Evolutionary conservation across 192 early-diverging fungal species (phyloP), one percentile per base, ranked within the genome.

Genomic region (Phlyctochytrium bullatum): DNA sequence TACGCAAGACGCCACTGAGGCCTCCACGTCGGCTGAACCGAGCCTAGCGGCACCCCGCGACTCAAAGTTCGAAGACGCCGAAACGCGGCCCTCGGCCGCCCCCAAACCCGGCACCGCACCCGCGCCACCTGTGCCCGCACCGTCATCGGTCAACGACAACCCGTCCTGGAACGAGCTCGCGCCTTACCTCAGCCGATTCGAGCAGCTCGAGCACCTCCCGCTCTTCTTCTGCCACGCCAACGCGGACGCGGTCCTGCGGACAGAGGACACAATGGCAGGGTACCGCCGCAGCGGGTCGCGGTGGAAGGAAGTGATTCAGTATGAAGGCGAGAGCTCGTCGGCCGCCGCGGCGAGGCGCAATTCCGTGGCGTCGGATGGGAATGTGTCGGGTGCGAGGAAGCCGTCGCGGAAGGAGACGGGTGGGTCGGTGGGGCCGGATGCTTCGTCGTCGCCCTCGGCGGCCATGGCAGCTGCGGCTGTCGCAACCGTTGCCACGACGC

Each of bases 221-320:
- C 62, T 81, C 24, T 79, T 78, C 53, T 81, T 81, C 60, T 76
- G 73, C 61, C 78, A 76, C 28, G 80, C 80, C 32, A 81, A 81
- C 36, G 74, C 73, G 27, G 80, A 81, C 36, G 68, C 56, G 14
- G 69, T 81, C 24, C 62, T 81, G 29, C 34, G 74, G 28, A 62
- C 62, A 51, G 68, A 70, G 34, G 80, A 81, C 58, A 60, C 68
- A 20, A 34, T 78, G 65, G 72, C 72, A 10, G 80, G 80, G 16
- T 81, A 76, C 59, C 36, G 56, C 0, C 73, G 72, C 12, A 67
- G 63, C 52, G 65, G 64, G 0, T 76, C 73, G 27, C 29, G 36
- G 25, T 81, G 80, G 80, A 78, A 76, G 59, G 76, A 79, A 1
- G 64, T 73, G 6, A 74, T 81, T 54, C 62, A 66, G 14, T 81